These are phyloP conservation scores for Rhizopus sp. DNA, from an alignment of 371 early-diverging fungal genomes.

Conservation along the genomic window DNA sequence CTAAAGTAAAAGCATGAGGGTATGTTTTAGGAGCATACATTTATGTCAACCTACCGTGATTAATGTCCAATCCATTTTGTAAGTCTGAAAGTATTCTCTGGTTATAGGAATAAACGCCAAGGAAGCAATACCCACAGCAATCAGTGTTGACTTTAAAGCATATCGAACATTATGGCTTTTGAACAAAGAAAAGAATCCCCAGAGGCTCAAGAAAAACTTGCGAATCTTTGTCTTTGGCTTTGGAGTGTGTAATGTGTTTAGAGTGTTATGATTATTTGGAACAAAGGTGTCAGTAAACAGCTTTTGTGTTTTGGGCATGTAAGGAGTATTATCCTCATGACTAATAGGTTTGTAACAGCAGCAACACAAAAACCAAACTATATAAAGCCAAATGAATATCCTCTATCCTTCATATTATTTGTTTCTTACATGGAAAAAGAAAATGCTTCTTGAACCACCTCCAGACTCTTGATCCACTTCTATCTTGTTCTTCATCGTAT, in stretches of 20 bases:
- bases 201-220: constrained; percentile 50
- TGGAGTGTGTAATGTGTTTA: constrained; percentile 68
- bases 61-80: constrained; percentile 81
- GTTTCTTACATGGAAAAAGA: constrained; percentile 5
- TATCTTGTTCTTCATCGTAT: constrained; percentile 18
- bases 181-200: constrained; percentile 66
- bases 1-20: constrained; percentile 12
- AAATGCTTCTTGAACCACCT: constrained; percentile 3
- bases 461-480: constrained; percentile 8
- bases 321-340: neutral
- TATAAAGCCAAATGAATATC: neutral
- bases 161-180: constrained; percentile 68
- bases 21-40: neutral
- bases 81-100: constrained; percentile 56
- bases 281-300: constrained; percentile 15
- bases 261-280: constrained; percentile 55
- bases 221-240: constrained; percentile 54
- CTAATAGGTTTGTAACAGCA: constrained; percentile 4
- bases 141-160: constrained; percentile 71
- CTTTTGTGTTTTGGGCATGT: neutral
- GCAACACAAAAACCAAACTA: constrained; percentile 24
- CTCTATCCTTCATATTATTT: neutral
- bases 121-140: constrained; percentile 58
- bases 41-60: constrained; percentile 54
- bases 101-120: constrained; percentile 73